Base-by-base conservation (phyloP, 805 yeast species). In the Kuraishia cidri region DNA sequence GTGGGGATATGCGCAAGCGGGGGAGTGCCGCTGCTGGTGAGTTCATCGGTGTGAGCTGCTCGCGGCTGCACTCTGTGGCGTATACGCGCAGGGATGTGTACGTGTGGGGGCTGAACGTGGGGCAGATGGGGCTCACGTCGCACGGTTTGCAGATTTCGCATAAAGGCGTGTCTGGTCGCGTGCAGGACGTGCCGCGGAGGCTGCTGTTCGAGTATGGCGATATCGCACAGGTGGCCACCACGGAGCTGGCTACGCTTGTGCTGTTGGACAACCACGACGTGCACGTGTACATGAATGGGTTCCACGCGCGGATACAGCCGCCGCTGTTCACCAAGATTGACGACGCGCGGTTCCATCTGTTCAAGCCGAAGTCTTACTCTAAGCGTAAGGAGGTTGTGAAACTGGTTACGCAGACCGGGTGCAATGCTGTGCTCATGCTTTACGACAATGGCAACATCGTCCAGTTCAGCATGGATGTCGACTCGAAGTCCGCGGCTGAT, bases 71-170 rank as follows among this genome's bases (percentile, higher is more conserved):
- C 48, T 74, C 90, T 4, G 64, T 77, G 13, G 82, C 72, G 0
- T 79, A 64, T 38, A 58, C 76, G 0, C 59, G 57, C 5, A 49
- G 58, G 27, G 70, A 68, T 7, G 41, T 80, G 2, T 70, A 58
- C 38, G 52, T 73, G 24, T 85, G 95, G 94, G 95, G 95, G 2
- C 55, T 79, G 24, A 82, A 85, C 47, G 57, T 74, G 23, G 95
- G 95, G 0, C 95, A 85, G 50, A 73, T 85, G 77, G 90, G 90
- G 3, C 59, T 70, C 31, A 44, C 60, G 5, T 37, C 56, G 12
- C 36, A 25, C 7, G 33, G 56, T 2, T 50, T 57, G 8, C 54
- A 39, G 3, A 49, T 42, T 40, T 50, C 42, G 40, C 47, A 54
- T 40, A 48, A 60, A 6, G 41, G 41, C 2, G 47, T 44, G 27